Evolutionary conservation across 2,329 filamentous ascomycete species (phyloP).

Genomic region (Cercospora berteroae): DNA sequence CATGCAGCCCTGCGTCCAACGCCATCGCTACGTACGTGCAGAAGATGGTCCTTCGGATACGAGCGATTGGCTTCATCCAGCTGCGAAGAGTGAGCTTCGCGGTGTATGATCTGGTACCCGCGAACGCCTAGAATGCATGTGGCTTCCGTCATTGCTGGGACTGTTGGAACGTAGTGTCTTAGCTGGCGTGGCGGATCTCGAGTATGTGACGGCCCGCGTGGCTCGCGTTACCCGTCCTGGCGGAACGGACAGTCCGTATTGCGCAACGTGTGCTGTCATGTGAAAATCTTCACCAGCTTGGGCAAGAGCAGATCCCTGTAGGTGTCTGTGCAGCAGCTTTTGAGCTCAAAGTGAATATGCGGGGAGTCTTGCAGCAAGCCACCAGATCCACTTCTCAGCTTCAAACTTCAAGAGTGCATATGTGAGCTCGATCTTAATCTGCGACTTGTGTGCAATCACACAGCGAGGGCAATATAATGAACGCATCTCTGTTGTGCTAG

Average conservation of each 20-base stretch:
- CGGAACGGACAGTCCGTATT: background rate
- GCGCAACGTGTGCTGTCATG: conserved; percentile 3
- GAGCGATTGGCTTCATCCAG: background rate
- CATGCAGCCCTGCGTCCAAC: background rate
- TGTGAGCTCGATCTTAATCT: background rate
- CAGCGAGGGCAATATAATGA: background rate
- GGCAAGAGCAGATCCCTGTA: conserved; percentile 8
- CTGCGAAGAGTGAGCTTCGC: conserved; percentile 3
- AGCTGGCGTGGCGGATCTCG: background rate
- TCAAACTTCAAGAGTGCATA: conserved; percentile 9
- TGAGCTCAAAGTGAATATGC: conserved; percentile 8
- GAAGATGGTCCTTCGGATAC: background rate
- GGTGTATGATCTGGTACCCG: background rate
- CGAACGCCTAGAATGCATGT: background rate
- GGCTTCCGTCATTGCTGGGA: background rate
- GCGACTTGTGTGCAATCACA: background rate
- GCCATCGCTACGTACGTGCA: background rate
- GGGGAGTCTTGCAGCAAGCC: conserved; percentile 10
- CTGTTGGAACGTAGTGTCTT: background rate
- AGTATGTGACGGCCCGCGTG: background rate
- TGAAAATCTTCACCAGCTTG: background rate
- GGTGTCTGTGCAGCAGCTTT: background rate
- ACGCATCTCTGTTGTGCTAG: background rate
- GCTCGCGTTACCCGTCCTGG: conserved; percentile 1
- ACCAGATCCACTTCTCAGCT: conserved; percentile 8